Evolutionary conservation across 345 rosid species (phyloP).

Genomic region (Eutrema japonicum): DNA sequence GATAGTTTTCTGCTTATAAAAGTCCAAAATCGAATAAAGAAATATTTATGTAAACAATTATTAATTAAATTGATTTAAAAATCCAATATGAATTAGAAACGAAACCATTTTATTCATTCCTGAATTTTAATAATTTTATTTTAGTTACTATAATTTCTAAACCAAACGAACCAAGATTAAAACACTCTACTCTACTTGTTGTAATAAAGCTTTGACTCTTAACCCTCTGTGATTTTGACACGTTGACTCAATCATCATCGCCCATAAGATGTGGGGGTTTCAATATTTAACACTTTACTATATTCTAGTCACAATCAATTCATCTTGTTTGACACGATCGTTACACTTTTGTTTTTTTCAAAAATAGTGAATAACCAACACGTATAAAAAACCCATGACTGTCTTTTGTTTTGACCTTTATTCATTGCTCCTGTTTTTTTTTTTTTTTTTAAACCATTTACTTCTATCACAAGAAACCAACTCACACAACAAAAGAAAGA

Average conservation of each 20-base stretch:
- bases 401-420: constrained; percentile 19
- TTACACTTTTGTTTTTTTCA: constrained; percentile 8
- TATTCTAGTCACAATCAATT: constrained; percentile 24
- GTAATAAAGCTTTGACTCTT: neutral
- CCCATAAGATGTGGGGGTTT: constrained; percentile 30
- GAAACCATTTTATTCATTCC: neutral
- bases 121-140: neutral
- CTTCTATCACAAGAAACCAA: constrained; percentile 37
- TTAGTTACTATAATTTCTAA: neutral
- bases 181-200: neutral
- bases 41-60: neutral
- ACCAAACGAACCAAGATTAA: neutral
- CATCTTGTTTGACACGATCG: constrained; percentile 32
- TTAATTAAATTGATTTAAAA: no score
- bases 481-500: neutral
- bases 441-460: neutral
- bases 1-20: neutral
- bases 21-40: neutral
- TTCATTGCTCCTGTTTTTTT: neutral
- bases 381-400: constrained; percentile 5
- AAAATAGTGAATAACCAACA: neutral
- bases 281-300: constrained; percentile 6
- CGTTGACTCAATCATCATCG: constrained; percentile 1
- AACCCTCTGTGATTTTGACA: constrained; percentile 7
- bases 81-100: neutral